Evolutionary conservation across 352 stramenopile genomes (phyloP).

Genomic region (Aphanomyces invadans): DNA sequence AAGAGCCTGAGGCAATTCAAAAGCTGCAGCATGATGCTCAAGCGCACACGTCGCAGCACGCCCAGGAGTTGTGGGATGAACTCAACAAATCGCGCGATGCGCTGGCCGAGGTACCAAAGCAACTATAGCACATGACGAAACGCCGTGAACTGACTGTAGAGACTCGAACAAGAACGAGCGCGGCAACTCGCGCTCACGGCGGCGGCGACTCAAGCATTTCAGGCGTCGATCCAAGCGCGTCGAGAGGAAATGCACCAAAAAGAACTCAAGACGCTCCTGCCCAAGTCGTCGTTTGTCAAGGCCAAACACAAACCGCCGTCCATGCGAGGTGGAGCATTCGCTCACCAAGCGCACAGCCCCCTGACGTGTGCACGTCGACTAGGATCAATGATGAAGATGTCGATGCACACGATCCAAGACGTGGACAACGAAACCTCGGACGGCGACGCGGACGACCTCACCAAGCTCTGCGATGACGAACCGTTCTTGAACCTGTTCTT

Average conservation of each 20-base stretch:
- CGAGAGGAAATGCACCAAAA: constrained; percentile 52
- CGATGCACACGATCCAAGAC: constrained; percentile 42
- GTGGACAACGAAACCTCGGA: constrained; percentile 60
- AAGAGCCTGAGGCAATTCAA: constrained; percentile 53
- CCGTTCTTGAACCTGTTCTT: constrained; percentile 21
- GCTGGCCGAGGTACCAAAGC: constrained; percentile 33
- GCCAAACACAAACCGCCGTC: constrained; percentile 20
- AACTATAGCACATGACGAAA: background rate
- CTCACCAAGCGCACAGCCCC: too few relatives aligned
- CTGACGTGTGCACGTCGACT: too few relatives aligned
- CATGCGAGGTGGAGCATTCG: constrained; percentile 10
- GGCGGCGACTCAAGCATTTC: background rate
- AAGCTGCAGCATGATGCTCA: constrained; percentile 42
- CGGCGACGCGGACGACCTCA: constrained; percentile 22
- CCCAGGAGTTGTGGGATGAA: constrained; percentile 47
- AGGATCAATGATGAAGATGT: constrained; percentile 16
- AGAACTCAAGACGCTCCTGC: constrained; percentile 46
- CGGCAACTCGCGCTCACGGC: constrained; percentile 4
- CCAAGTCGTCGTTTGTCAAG: constrained; percentile 49
- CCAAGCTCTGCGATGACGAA: constrained; percentile 12
- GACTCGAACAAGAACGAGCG: constrained; percentile 13
- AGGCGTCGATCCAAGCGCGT: constrained; percentile 35
- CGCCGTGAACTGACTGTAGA: background rate
- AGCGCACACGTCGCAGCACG: constrained; percentile 46
- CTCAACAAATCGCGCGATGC: constrained; percentile 38